Percentiles rank a stretch among this genome's conserved stretches.
phyloP scores from a whole-genome alignment of 2,329 filamentous ascomycete species.

The Periglandula ipomoeae region DNA sequence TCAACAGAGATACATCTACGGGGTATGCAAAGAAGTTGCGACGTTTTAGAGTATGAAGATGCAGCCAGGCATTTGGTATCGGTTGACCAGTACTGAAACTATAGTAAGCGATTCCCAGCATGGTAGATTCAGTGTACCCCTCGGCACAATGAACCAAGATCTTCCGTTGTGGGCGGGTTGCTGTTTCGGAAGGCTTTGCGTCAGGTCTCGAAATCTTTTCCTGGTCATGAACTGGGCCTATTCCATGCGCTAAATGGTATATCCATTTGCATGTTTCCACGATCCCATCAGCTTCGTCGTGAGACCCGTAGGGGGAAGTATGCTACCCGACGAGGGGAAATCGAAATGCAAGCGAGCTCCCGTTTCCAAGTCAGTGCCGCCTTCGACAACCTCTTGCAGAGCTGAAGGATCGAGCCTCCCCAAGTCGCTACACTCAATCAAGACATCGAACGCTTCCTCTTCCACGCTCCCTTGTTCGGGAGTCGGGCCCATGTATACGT shows the following conservation, averaged over 20 bases:
- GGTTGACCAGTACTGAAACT: conserved; percentile 82
- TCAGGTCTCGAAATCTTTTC: not conserved
- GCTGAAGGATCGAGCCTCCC: conserved; percentile 65
- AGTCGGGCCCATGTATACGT: conserved; percentile 85
- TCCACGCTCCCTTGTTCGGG: conserved; percentile 57
- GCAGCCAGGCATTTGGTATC: conserved; percentile 78
- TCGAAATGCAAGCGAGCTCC: conserved; percentile 37
- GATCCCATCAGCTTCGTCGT: conserved; percentile 73
- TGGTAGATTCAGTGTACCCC: conserved; percentile 89
- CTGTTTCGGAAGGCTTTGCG: conserved; percentile 9
- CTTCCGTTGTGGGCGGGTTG: conserved; percentile 41
- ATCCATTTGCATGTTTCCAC: conserved; percentile 87
- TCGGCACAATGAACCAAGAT: conserved; percentile 90
- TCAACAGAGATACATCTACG: conserved; percentile 78
- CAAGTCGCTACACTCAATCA: conserved; percentile 83
- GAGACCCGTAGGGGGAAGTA: conserved; percentile 79
- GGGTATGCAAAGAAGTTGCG: conserved; percentile 97
- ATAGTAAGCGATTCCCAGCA: conserved; percentile 83
- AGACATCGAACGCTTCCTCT: conserved; percentile 63
- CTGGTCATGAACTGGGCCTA: conserved; percentile 26
- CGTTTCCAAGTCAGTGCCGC: conserved; percentile 32
- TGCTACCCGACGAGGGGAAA: conserved; percentile 91
- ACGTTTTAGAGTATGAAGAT: conserved; percentile 67
- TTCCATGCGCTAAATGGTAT: conserved; percentile 68
- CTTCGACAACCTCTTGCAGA: conserved; percentile 53